Evolutionary conservation across 106 monocot species (phyloP).

Genomic region (Allium cepa): DNA sequence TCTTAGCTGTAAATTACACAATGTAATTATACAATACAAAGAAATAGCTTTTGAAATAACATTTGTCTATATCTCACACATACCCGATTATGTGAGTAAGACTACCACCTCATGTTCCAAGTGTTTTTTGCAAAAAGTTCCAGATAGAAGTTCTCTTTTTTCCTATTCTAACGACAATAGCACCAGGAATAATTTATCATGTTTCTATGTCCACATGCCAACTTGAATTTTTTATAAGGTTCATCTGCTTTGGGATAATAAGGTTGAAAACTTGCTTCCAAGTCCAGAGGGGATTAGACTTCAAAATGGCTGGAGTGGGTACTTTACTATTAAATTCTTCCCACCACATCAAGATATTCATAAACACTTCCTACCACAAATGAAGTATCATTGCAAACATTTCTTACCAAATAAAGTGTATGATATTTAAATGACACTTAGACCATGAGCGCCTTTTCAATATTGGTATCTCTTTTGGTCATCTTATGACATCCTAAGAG

Average conservation of each 20-base stretch:
- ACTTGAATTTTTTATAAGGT: too few species aligned
- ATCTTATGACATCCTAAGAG: conserved; percentile 91
- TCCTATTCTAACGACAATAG: too few species aligned
- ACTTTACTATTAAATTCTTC: conserved; percentile 97
- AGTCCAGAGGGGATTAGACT: conserved; percentile 95
- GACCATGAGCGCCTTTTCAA: conserved; percentile 63
- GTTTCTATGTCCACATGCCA: too few species aligned
- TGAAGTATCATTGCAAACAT: neutral
- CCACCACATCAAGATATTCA: conserved; percentile 99
- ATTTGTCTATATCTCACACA: neutral
- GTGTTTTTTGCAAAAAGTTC: conserved; percentile 93
- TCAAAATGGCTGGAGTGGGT: conserved; percentile 89
- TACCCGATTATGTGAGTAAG: conserved; percentile 97
- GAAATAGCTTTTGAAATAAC: too few species aligned
- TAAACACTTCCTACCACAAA: conserved; percentile 84
- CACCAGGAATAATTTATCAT: too few species aligned
- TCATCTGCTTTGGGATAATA: too few species aligned
- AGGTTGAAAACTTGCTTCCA: conserved; percentile 99
- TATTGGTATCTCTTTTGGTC: conserved; percentile 95
- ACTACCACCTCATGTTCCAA: conserved; percentile 87
- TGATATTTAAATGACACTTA: neutral
- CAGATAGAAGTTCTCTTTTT: too few species aligned
- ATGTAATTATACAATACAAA: too few species aligned
- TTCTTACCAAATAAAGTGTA: too few species aligned
- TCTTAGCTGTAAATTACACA: conserved; percentile 99